Conservation (phyloP, 2,329 filamentous ascomycete genomes). For the Venturia carpophila region DNA sequence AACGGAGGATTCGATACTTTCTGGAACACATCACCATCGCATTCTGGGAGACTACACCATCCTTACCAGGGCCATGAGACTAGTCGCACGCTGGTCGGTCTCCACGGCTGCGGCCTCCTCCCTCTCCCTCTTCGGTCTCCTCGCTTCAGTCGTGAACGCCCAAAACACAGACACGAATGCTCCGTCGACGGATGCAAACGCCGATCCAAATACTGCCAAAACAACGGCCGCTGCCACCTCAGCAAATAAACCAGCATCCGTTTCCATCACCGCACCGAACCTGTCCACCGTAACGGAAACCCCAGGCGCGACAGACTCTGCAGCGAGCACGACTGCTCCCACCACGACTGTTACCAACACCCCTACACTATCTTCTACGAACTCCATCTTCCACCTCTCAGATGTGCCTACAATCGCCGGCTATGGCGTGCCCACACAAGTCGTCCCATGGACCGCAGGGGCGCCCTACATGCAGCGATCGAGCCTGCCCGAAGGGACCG, state of each 20-base stretch:
- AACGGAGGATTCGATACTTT: not conserved
- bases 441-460: conserved; percentile 71
- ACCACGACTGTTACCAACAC: conserved; percentile 13
- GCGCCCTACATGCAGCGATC: conserved; percentile 92
- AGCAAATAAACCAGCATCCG: not conserved
- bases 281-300: conserved; percentile 23
- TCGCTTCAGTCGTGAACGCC: conserved; percentile 25
- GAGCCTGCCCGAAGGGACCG: conserved; percentile 77
- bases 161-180: conserved; percentile 8
- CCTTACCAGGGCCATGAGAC: not conserved
- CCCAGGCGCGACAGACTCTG: not conserved
- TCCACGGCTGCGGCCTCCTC: conserved; percentile 2
- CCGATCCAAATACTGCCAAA: not conserved
- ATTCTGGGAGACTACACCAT: not conserved
- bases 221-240: conserved; percentile 12
- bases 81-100: conserved; percentile 14
- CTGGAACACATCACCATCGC: not conserved
- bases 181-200: not conserved
- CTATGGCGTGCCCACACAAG: conserved; percentile 56
- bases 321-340: conserved; percentile 1
- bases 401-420: conserved; percentile 49
- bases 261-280: conserved; percentile 22
- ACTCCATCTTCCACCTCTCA: conserved; percentile 27
- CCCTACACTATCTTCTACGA: conserved; percentile 20
- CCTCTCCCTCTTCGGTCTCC: conserved; percentile 26